Evolutionary conservation across 768 basidiomycete genomes (phyloP).

Genomic region (Mycena vitilis): DNA sequence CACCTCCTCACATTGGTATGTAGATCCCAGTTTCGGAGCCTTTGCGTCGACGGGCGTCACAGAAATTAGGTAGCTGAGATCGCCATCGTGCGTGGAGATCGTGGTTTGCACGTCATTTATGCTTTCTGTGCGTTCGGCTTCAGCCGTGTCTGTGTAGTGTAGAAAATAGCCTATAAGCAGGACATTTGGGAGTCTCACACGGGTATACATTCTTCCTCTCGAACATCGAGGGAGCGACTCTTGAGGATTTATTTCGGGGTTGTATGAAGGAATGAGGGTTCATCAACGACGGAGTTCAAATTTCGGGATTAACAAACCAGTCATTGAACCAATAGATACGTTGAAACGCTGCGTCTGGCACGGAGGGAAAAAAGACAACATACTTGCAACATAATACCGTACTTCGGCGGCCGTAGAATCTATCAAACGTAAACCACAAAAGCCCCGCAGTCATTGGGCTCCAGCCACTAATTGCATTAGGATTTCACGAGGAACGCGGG

Average conservation of each 20-base stretch:
- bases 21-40: background rate
- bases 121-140: background rate
- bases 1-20: too few relatives aligned
- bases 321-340: background rate
- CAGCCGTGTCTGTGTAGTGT: background rate
- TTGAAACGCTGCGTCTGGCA: background rate
- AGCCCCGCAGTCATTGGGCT: background rate
- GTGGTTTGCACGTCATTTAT: background rate
- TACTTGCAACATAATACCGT: too few relatives aligned
- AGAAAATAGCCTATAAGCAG: too few relatives aligned
- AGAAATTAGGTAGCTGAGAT: background rate
- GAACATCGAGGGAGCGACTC: too few relatives aligned
- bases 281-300: too few relatives aligned
- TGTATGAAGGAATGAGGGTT: too few relatives aligned
- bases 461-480: slow-evolving; percentile 10
- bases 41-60: background rate
- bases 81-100: background rate
- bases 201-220: too few relatives aligned
- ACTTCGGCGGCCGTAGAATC: background rate
- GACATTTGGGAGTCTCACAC: too few relatives aligned
- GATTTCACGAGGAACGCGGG: background rate
- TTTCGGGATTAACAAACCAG: background rate
- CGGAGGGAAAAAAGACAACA: background rate
- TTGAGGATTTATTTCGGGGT: too few relatives aligned
- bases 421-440: background rate